Conservation (phyloP, 2,329 filamentous ascomycete genomes). For the Ceratocystis variospora region DNA sequence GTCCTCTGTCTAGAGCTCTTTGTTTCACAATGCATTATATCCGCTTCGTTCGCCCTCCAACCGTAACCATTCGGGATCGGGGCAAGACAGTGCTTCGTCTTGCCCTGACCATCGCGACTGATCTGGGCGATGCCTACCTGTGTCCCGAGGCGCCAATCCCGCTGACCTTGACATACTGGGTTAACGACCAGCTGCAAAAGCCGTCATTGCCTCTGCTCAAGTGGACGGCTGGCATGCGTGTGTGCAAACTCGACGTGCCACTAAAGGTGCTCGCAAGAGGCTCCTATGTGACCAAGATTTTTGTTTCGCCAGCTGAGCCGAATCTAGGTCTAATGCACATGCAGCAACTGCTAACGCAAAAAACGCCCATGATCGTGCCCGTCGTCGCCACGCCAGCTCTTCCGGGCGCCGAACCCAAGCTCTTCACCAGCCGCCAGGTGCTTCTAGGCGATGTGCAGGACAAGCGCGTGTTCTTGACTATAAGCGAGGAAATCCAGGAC, state of each 20-base stretch:
- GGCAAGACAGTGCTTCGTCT: constrained; percentile 29
- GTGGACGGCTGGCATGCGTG: constrained; percentile 29
- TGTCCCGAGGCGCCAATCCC: constrained; percentile 32
- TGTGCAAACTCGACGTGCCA: constrained; percentile 26
- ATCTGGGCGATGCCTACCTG: constrained; percentile 43
- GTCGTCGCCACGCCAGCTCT: constrained; percentile 12
- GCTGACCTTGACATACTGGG: constrained; percentile 25
- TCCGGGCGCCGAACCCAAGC: constrained; percentile 9
- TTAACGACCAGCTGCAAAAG: constrained; percentile 25
- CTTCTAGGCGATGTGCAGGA: constrained; percentile 18
- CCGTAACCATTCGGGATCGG: constrained; percentile 20
- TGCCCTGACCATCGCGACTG: constrained; percentile 42
- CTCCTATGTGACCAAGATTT: constrained; percentile 17
- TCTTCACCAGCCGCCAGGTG: constrained; percentile 17
- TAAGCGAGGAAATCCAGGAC: constrained; percentile 45
- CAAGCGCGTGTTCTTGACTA: constrained; percentile 16
- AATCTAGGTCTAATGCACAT: constrained; percentile 14
- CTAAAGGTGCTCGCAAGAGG: constrained; percentile 19
- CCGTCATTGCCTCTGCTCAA: constrained; percentile 23
- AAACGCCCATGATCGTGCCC: constrained; percentile 17
- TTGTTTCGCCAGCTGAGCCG: constrained; percentile 18
- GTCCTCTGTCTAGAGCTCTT: not conserved
- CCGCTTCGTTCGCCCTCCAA: constrained; percentile 37
- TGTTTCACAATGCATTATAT: constrained; percentile 40
- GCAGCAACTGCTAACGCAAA: constrained; percentile 13